A percentile compares a stretch with the other conserved stretches of the same genome.
Evolutionary conservation across 257 asterid genomes (phyloP).

Genomic region (Cruciata laevipes): DNA sequence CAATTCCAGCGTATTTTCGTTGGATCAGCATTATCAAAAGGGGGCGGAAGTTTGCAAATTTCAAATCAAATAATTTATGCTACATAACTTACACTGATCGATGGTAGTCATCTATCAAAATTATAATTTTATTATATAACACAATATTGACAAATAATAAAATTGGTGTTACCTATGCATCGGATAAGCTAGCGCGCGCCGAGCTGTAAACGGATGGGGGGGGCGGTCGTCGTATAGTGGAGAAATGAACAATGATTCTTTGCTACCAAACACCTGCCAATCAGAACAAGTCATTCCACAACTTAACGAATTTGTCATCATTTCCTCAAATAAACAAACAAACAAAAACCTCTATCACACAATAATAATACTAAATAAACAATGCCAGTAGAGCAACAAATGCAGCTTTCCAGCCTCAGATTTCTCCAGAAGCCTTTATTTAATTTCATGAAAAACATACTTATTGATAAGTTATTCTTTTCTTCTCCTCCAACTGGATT

Average conservation of each 20-base stretch:
- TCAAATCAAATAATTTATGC: too few species aligned
- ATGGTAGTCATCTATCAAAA: too few species aligned
- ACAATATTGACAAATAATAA: too few species aligned
- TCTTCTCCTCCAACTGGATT: not conserved
- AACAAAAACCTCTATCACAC: not conserved
- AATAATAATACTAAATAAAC: too few species aligned
- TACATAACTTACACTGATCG: too few species aligned
- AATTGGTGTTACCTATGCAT: constrained; percentile 1
- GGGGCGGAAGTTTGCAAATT: too few species aligned
- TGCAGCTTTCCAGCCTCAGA: not conserved
- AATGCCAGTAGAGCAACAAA: constrained; percentile 1
- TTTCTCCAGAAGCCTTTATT: not conserved
- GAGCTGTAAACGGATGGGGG: not conserved
- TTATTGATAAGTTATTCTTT: too few species aligned
- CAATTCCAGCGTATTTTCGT: too few species aligned
- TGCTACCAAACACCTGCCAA: not conserved
- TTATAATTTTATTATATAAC: too few species aligned
- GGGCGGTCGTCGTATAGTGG: not conserved
- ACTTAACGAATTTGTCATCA: not conserved
- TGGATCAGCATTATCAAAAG: too few species aligned
- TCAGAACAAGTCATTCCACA: not conserved
- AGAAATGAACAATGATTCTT: constrained; percentile 1
- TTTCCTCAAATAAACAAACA: not conserved
- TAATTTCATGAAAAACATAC: too few species aligned
- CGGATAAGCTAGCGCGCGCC: not conserved